Evolutionary conservation across 2,329 filamentous ascomycete species (phyloP), one percentile per base, ranked within the genome.

Genomic region (Endoconidiophora laricicola): DNA sequence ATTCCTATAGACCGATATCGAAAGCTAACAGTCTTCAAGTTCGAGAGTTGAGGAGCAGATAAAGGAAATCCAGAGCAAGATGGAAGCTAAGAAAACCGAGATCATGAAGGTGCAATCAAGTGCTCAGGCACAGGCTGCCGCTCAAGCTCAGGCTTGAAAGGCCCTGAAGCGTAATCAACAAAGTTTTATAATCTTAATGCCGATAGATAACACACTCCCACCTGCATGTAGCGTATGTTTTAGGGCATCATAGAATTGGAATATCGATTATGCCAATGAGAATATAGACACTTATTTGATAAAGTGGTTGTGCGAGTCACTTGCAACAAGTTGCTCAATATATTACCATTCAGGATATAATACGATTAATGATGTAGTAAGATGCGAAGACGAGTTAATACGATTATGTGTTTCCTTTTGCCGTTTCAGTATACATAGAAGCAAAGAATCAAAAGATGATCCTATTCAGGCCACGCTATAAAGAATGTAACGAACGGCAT

Each of bases 61-160:
- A 57, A 72, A 69, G 57, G 73, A 76, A 47, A 64, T 65, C 1
- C 73, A 78, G 58, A 67, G 64, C 6, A 77, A 73, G 62, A 63
- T 76, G 18, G 74, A 78, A 58, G 73, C 67, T 61, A 75, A 76
- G 64, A 76, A 74, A 64, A 64, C 63, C 23, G 73, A 78, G 58
- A 78, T 79, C 54, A 74, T 79, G 44, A 72, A 76, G 57, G 57
- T 68, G 6, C 75, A 78, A 58, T 62, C 69, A 9, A 65, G 65
- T 36, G 68, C 70, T 3, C 73, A 76, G 57, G 66, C 66, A 4
- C 29, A 39, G 24, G 44, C 48, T 23, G 44, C 57, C 22, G 44
- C 44, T 14, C 48, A 50, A 36, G 52, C 44, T 3, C 43, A 53
- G 14, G 26, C 37, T 24, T 47, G 45, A 26, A 33, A 33, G 29